Conservation (phyloP, 2,329 filamentous ascomycete genomes). For the Cordyceps tenuipes region DNA sequence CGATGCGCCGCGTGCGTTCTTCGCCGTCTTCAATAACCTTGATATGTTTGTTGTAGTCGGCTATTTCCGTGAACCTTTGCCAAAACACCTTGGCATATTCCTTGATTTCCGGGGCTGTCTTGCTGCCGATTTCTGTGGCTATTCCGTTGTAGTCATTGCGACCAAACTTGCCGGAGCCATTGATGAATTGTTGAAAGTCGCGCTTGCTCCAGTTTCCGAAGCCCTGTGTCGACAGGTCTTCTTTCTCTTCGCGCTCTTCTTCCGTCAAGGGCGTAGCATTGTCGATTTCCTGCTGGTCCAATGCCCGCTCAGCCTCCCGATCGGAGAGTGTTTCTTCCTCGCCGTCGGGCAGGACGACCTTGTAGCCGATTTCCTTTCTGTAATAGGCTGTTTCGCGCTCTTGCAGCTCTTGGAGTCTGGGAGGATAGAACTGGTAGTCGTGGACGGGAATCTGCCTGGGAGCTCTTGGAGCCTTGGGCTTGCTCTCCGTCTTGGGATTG, state of each 20-base stretch:
- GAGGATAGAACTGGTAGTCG: constrained; percentile 95
- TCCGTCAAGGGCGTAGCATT: constrained; percentile 81
- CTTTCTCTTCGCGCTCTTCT: constrained; percentile 82
- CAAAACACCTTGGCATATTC: constrained; percentile 93
- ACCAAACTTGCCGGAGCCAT: constrained; percentile 87
- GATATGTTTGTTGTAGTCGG: constrained; percentile 83
- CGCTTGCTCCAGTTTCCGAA: constrained; percentile 94
- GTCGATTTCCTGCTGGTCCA: constrained; percentile 89
- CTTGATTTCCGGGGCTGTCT: constrained; percentile 75
- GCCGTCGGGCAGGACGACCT: constrained; percentile 81
- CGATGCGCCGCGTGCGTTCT: constrained; percentile 77
- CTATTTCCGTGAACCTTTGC: constrained; percentile 86
- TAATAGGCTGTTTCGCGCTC: constrained; percentile 95
- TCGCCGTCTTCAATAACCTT: constrained; percentile 88
- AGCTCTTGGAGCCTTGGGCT: constrained; percentile 90
- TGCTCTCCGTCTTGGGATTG: constrained; percentile 75
- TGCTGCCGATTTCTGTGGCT: constrained; percentile 83
- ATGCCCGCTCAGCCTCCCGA: constrained; percentile 76
- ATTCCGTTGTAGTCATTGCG: constrained; percentile 80
- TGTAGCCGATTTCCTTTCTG: constrained; percentile 93
- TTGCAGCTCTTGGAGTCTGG: constrained; percentile 75
- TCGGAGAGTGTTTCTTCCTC: constrained; percentile 80
- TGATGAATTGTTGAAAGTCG: constrained; percentile 97
- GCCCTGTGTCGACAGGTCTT: constrained; percentile 69
- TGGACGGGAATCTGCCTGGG: constrained; percentile 88